A percentile compares a stretch with the other conserved stretches of the same genome.
These are phyloP conservation scores for Cladophialophora immunda DNA, from an alignment of 2,329 filamentous ascomycete genomes.

Conservation along the genomic window DNA sequence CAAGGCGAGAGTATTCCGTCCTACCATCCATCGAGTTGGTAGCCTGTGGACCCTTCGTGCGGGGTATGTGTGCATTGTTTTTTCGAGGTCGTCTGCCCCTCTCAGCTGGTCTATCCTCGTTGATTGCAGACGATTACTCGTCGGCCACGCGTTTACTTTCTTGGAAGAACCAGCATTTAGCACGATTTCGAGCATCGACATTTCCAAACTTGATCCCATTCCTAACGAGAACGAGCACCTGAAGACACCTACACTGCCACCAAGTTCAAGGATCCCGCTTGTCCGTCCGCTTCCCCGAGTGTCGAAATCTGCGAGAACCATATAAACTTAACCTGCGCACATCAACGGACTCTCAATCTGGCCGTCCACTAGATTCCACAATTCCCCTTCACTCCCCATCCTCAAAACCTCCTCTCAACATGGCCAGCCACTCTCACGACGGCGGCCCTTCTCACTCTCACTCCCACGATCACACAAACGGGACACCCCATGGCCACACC, in stretches of 20 bases:
- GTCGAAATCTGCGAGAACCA: neutral
- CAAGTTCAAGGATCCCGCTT: neutral
- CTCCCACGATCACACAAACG: slow-evolving; percentile 58
- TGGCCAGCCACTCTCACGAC: slow-evolving; percentile 46
- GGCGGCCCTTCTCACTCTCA: slow-evolving; percentile 47
- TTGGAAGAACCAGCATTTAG: neutral
- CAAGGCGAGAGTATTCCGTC: neutral
- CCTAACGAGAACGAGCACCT: neutral
- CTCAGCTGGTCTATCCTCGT: neutral
- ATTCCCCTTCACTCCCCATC: neutral
- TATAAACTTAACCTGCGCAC: neutral
- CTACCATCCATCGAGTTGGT: neutral
- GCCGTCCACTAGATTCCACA: slow-evolving; percentile 1
- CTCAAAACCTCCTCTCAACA: too few relatives aligned
- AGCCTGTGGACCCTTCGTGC: neutral
- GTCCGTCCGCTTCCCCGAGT: slow-evolving; percentile 22
- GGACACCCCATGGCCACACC: slow-evolving; percentile 80
- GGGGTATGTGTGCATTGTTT: neutral
- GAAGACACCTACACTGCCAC: neutral
- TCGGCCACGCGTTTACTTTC: neutral
- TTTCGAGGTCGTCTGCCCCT: neutral
- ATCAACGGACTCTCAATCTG: neutral
- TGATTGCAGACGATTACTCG: neutral
- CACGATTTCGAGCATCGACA: neutral
- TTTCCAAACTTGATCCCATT: neutral